Evolutionary conservation across 1,284 basidiomycete species (phyloP).

Genomic region (Meira nashicola): DNA sequence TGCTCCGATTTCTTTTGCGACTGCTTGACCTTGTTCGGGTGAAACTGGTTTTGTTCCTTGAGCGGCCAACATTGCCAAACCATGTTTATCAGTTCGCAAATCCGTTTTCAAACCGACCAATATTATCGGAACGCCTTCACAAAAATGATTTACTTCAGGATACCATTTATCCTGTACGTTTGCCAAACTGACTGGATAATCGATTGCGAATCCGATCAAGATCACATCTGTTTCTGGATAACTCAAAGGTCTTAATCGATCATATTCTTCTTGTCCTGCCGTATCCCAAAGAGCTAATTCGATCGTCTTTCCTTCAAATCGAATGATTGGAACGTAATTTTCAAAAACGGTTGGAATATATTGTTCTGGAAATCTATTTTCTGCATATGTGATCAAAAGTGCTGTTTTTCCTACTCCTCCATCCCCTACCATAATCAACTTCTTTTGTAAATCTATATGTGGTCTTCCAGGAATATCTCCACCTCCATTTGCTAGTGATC

Average conservation of each 20-base stretch:
- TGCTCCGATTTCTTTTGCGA: constrained; percentile 90
- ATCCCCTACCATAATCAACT: constrained; percentile 63
- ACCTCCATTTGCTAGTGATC: neutral
- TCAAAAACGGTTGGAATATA: constrained; percentile 98
- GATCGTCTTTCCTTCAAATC: constrained; percentile 80
- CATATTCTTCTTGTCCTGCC: constrained; percentile 96
- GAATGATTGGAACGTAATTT: constrained; percentile 80
- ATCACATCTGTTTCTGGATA: constrained; percentile 97
- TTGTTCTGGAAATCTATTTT: constrained; percentile 95
- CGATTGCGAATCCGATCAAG: constrained; percentile 91
- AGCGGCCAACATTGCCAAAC: constrained; percentile 82
- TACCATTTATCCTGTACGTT: constrained; percentile 96
- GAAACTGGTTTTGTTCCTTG: constrained; percentile 83
- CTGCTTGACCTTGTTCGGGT: constrained; percentile 59
- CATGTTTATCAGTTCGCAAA: constrained; percentile 78
- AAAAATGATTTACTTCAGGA: constrained; percentile 95
- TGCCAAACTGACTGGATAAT: constrained; percentile 86
- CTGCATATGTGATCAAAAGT: constrained; percentile 64
- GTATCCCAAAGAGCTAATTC: constrained; percentile 98
- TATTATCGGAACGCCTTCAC: constrained; percentile 84
- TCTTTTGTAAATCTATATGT: constrained; percentile 43
- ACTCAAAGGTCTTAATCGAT: constrained; percentile 83
- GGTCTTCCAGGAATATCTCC: constrained; percentile 23
- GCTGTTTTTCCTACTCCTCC: constrained; percentile 80
- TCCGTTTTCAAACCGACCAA: constrained; percentile 84